phyloP scores from a whole-genome alignment of 2,329 filamentous ascomycete species.

The Botrytis galanthina region DNA sequence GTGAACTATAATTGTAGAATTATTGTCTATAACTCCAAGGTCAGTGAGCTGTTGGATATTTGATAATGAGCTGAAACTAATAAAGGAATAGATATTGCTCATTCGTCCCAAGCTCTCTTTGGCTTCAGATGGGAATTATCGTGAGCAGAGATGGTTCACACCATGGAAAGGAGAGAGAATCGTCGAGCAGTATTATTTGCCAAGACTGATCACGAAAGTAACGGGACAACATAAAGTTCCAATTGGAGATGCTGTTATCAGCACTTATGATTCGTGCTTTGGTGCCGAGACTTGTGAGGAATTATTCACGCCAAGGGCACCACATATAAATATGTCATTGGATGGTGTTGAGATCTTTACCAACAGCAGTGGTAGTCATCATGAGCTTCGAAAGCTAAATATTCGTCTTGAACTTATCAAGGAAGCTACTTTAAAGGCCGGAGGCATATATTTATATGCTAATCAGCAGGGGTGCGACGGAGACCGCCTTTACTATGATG shows the following conservation, averaged over 20 bases:
- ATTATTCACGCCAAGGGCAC: constrained; percentile 51
- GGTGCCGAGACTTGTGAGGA: constrained; percentile 68
- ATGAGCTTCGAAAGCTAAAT: constrained; percentile 65
- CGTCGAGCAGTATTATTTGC: constrained; percentile 64
- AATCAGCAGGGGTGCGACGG: constrained; percentile 61
- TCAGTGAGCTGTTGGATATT: neutral
- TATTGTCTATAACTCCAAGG: constrained; percentile 55
- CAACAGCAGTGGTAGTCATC: constrained; percentile 69
- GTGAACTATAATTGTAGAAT: constrained; percentile 60
- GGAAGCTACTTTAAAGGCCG: constrained; percentile 61
- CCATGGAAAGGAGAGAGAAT: constrained; percentile 57
- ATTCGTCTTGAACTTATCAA: constrained; percentile 62
- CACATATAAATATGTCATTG: constrained; percentile 57
- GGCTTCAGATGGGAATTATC: constrained; percentile 68
- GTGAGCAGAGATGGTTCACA: constrained; percentile 61
- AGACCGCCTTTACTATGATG: constrained; percentile 56
- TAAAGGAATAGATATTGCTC: constrained; percentile 56
- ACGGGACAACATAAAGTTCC: constrained; percentile 48
- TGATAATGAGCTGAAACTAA: neutral
- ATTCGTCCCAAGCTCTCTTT: constrained; percentile 72
- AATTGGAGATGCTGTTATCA: constrained; percentile 59
- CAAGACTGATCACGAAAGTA: constrained; percentile 51
- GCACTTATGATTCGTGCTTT: constrained; percentile 60
- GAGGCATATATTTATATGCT: constrained; percentile 60
- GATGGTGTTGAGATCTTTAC: constrained; percentile 70